Evolutionary conservation across 345 rosid species (phyloP).

Genomic region (Euphorbia tirucalli): DNA sequence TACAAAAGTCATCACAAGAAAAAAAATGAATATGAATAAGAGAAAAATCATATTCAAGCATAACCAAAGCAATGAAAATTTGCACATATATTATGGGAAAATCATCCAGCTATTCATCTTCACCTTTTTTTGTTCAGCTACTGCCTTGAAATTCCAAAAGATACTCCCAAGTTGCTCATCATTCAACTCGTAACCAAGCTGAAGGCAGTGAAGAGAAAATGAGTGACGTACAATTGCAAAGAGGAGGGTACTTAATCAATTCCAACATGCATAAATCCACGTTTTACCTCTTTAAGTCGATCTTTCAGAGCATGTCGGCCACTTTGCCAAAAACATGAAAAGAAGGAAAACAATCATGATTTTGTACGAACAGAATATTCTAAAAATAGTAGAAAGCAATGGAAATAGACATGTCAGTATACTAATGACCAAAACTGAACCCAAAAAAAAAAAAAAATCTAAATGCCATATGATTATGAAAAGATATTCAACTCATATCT

Average conservation of each 20-base stretch:
- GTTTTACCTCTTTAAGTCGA: constrained; percentile 69
- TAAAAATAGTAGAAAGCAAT: neutral
- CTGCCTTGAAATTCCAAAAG: constrained; percentile 88
- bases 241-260: constrained; percentile 3
- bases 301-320: constrained; percentile 91
- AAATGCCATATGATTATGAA: neutral
- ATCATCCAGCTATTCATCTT: neutral
- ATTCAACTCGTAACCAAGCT: constrained; percentile 86
- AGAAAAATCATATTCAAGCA: neutral
- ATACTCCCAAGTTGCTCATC: constrained; percentile 66
- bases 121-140: constrained; percentile 93
- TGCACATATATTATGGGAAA: neutral
- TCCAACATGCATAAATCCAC: neutral
- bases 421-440: neutral
- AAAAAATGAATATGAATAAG: neutral
- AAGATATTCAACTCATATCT: neutral
- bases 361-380: neutral
- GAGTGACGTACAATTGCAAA: constrained; percentile 12
- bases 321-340: constrained; percentile 29
- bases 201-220: constrained; percentile 25
- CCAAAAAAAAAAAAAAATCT: neutral
- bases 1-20: neutral
- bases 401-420: neutral
- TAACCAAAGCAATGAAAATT: neutral
- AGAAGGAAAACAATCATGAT: constrained; percentile 1